Evolutionary conservation across 73 alveolate species (phyloP), one percentile per base, ranked within the genome.

Genomic region (Paramecium octaurelia): DNA sequence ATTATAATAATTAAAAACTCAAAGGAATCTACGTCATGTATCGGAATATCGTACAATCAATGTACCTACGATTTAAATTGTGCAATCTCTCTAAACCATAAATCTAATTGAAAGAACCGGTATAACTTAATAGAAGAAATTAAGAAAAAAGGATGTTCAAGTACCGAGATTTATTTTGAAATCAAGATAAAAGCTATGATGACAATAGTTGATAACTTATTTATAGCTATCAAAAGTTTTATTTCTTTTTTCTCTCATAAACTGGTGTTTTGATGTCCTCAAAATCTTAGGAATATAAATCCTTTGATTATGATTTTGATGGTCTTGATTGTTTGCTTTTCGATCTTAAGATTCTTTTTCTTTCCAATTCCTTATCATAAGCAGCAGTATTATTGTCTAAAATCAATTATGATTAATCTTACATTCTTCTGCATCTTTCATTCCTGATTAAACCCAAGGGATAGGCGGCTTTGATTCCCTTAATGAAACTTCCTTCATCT

Each of bases 381-480:
- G 70, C 75, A 11, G 46, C 50, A 27, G 91, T 80, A 10, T 80
- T 64, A 23, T 80, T 44, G 24, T 24, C 91, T 80, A 80, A 20
- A 48, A 11, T 14, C 2, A 24, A 5, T 43, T 80, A 48, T 40
- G 20, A 44, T 46, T 8, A 23, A 23, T 20, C 14, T 18, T 80
- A 80, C 91, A 80, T 80, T 80, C 57, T 21, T 80, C 91, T 31
- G 91, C 91, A 80, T 80, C 91, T 23, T 80, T 80, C 12, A 80
- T 7, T 14, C 91, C 57, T 3, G 76, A 44, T 44, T 42, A 12
- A 2, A 80, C 75, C 91, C 91, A 80, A 14, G 91, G 91, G 3
- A 80, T 27, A 6, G 91, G 91, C 0, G 91, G 91, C 24, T 80
- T 80, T 23, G 91, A 80, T 21, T 80, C 75, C 46, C 70, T 80